Evolutionary conservation across 345 rosid species (phyloP), one percentile per base, ranked within the genome.

Genomic region (Populus alba): DNA sequence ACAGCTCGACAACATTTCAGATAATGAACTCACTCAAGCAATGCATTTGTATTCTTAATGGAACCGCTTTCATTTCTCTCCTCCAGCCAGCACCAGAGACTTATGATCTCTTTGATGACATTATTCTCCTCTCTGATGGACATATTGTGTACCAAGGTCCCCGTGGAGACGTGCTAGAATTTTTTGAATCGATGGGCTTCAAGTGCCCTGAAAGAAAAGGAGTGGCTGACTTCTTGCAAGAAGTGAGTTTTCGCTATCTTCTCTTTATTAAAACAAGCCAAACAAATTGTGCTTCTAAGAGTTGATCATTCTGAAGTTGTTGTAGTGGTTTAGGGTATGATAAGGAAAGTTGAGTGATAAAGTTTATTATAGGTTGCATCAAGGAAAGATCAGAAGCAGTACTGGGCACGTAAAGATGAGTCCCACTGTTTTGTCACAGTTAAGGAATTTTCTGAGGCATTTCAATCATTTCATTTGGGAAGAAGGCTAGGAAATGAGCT

Each of bases 81-180:
- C 90, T 93, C 20, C 97, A 93, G 85, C 97, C 97, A 4, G 93
- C 94, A 2, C 93, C 97, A 0, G 97, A 93, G 87, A 87, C 94
- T 18, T 81, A 76, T 49, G 81, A 89, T 79, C 89, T 93, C 25
- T 93, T 91, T 22, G 94, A 93, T 79, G 95, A 93, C 72, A 83
- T 92, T 66, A 85, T 93, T 49, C 89, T 93, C 62, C 79, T 90
- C 33, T 88, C 94, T 3, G 92, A 93, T 78, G 87, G 95, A 9
- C 88, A 84, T 68, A 85, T 92, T 7, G 85, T 91, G 63, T 92
- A 90, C 82, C 95, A 92, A 37, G 97, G 95, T 29, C 91, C 91
- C 5, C 84, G 92, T 1, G 91, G 89, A 71, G 38, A 85, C n/a
- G 85, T 88, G n/a, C 87, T 91, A 1, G 85, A 74, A 0, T 92